These are phyloP conservation scores for Fragaria nilgerrensis DNA, from an alignment of 306 rosid genomes.

Conservation along the genomic window DNA sequence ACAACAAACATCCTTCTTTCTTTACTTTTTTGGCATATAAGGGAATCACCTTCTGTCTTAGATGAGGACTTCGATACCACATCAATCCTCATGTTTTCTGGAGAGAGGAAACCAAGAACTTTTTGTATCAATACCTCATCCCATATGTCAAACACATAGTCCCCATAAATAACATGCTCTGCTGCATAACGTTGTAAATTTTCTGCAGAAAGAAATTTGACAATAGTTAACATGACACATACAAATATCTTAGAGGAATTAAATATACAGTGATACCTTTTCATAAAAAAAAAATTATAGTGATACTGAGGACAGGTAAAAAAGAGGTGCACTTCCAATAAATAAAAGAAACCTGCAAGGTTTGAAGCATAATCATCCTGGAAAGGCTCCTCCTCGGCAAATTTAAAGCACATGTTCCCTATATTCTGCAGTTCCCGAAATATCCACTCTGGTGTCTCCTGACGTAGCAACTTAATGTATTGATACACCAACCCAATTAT, in stretches of 20 bases:
- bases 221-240: conserved; percentile 20
- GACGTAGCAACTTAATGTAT: conserved; percentile 67
- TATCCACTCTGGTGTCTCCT: conserved; percentile 86
- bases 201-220: conserved; percentile 53
- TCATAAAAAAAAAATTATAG: neutral
- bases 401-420: conserved; percentile 88
- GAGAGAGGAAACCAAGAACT: conserved; percentile 73
- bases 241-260: neutral
- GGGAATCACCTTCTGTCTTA: conserved; percentile 53
- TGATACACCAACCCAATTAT: conserved; percentile 64
- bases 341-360: conserved; percentile 62
- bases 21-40: neutral
- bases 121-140: conserved; percentile 61
- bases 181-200: conserved; percentile 66
- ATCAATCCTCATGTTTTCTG: conserved; percentile 94
- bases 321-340: neutral
- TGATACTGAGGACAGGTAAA: neutral
- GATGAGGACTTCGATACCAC: conserved; percentile 64
- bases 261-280: neutral
- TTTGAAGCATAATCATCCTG: conserved; percentile 95
- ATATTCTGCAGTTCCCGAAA: conserved; percentile 86
- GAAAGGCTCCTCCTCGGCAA: conserved; percentile 84
- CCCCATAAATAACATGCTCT: conserved; percentile 88
- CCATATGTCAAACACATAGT: conserved; percentile 72
- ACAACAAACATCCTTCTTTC: neutral